Base-by-base conservation (phyloP, 2,329 filamentous ascomycete genomes). In the Seiridium unicorne region DNA sequence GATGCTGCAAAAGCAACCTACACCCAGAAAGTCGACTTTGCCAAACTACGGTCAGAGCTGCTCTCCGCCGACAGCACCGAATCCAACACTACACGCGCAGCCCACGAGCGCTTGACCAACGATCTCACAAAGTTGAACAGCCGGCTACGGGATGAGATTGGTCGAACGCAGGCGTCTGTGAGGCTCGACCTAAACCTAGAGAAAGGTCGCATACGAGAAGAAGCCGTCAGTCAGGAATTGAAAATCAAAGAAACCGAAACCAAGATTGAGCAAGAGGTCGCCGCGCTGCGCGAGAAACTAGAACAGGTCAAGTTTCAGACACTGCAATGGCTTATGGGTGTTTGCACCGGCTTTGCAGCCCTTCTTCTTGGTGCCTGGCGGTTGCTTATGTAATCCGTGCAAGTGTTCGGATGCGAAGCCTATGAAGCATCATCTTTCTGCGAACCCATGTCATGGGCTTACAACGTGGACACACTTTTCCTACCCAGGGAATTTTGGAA, bases 161-260 rank as follows among this genome's bases (percentile, higher is more conserved):
- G 92, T 61, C 86, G 95, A 48, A 98, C 95, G 3, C 94, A 98
- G 77, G 94, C 94, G 5, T 94, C 90, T 63, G 93, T 98, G 44
- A 84, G 94, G 62, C 79, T 99, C 51, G 95, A 99, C 76, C 79
- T 99, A 62, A 99, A 98, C 76, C 79, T 99, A 51, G 95, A 99
- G 73, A 99, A 99, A 79, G 95, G 95, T 11, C 85, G 95, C 63
- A 99, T 98, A 67, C 83, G 95, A 63, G 95, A 99, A 77, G 95
- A 99, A 81, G 93, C 93, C 18, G 96, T 97, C 66, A 90, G 91
- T 60, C 95, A 98, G 79, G 95, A 99, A 76, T 87, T 99, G 77
- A 96, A 97, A 81, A 92, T 99, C 70, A 97, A 97, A 81, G 95
- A 99, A 84, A 98, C 95, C 10, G 95, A 99, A 80, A 97, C 93